phyloP scores from a whole-genome alignment of 192 early-diverging fungal genomes.

The Entomortierella chlamydospora region DNA sequence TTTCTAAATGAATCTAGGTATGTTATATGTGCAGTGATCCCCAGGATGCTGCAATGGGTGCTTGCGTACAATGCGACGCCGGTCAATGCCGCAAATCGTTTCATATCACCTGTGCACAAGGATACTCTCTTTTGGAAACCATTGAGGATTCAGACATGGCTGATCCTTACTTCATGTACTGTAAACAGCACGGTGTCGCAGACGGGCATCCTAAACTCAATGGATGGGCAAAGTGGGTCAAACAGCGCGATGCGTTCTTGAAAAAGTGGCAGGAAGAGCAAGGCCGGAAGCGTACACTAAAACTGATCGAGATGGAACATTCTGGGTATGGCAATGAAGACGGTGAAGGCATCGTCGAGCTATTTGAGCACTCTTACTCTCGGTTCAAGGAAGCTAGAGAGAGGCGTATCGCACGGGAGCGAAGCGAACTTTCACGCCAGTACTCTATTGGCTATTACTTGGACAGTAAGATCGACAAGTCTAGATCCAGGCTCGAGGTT shows the following conservation, averaged over 20 bases:
- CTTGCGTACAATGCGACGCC: conserved; percentile 62
- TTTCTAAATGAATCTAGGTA: conserved; percentile 21
- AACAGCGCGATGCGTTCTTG: conserved; percentile 56
- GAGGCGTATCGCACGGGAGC: conserved; percentile 30
- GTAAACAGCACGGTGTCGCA: conserved; percentile 55
- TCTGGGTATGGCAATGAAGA: conserved; percentile 11
- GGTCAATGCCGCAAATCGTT: conserved; percentile 60
- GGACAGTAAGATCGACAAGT: conserved; percentile 49
- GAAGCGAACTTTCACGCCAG: conserved; percentile 51
- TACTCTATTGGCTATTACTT: conserved; percentile 51
- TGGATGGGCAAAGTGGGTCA: conserved; percentile 59
- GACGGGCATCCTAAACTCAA: conserved; percentile 55
- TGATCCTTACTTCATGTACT: conserved; percentile 65
- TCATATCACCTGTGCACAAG: conserved; percentile 62
- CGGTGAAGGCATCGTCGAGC: conserved; percentile 36
- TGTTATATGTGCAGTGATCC: conserved; percentile 59
- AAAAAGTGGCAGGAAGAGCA: conserved; percentile 47
- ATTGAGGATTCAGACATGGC: conserved; percentile 61
- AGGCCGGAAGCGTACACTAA: conserved; percentile 27
- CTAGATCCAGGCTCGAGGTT: conserved; percentile 39
- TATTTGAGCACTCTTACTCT: conserved; percentile 56
- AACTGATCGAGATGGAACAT: conserved; percentile 32
- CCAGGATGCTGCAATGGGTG: conserved; percentile 52
- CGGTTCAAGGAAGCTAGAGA: conserved; percentile 50
- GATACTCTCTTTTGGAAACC: conserved; percentile 56